These are phyloP conservation scores for Logfia minima DNA, from an alignment of 129 eudicot genomes.

Conservation along the genomic window DNA sequence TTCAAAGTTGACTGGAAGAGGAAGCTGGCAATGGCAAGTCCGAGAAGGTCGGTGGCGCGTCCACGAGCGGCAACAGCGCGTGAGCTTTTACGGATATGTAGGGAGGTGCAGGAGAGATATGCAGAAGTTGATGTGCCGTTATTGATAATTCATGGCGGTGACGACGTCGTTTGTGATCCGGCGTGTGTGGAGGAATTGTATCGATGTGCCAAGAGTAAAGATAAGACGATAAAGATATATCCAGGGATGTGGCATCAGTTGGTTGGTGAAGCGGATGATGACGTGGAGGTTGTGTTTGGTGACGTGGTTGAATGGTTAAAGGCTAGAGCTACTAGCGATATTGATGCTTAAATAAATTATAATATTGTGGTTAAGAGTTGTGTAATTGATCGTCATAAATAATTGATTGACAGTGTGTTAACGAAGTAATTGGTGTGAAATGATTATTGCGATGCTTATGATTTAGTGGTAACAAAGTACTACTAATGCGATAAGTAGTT, in stretches of 20 bases:
- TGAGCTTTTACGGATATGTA: conserved; percentile 74
- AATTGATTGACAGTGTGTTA: no score
- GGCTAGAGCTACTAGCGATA: conserved; percentile 33
- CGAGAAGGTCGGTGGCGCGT: conserved; percentile 48
- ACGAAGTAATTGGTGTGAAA: not conserved
- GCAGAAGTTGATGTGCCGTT: conserved; percentile 63
- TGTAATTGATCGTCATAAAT: not conserved
- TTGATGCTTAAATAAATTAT: not conserved
- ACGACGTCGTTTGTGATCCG: conserved; percentile 77
- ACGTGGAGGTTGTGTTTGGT: conserved; percentile 79
- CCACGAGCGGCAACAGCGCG: conserved; percentile 94
- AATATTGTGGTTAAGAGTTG: not conserved
- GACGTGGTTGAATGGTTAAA: conserved; percentile 83
- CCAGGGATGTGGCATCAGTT: conserved; percentile 96
- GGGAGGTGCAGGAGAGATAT: conserved; percentile 69
- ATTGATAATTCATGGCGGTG: conserved; percentile 78
- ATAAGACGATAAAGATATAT: conserved; percentile 75
- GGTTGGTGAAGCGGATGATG: conserved; percentile 74
- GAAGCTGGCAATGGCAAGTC: conserved; percentile 75
- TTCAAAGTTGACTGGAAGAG: conserved; percentile 90
- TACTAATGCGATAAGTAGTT: not conserved
- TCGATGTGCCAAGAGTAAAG: conserved; percentile 70
- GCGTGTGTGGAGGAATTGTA: conserved; percentile 80
- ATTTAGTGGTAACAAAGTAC: not conserved
- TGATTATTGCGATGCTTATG: not conserved